Conservation (phyloP, 2,329 filamentous ascomycete species). For the Cadophora luteo-olivacea region DNA sequence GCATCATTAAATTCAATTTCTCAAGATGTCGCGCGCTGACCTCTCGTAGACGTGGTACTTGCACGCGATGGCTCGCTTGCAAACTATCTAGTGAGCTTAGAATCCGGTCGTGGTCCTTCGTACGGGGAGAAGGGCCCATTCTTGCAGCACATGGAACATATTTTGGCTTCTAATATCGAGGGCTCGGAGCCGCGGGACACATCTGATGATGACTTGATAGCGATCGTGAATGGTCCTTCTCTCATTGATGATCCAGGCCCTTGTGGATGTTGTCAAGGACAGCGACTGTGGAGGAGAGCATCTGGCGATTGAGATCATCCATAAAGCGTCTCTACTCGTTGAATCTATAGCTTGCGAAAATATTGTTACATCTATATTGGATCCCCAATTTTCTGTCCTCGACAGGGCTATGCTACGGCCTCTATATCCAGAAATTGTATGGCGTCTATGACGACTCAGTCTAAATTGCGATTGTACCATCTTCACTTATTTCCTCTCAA, state of each 20-base stretch:
- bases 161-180: not conserved
- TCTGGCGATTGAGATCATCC: no score
- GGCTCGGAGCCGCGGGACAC: not conserved
- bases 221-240: not conserved
- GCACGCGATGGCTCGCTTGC: not conserved
- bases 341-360: no score
- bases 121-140: not conserved
- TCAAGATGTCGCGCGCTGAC: not conserved
- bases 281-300: no score
- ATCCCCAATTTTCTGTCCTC: no score
- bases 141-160: not conserved
- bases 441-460: no score
- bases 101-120: not conserved
- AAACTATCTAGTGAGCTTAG: not conserved
- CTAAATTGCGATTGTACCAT: no score
- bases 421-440: no score
- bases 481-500: not conserved
- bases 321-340: no score
- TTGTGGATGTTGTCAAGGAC: not conserved
- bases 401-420: no score
- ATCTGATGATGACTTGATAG: not conserved
- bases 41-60: not conserved
- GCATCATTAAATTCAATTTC: not conserved
- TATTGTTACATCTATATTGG: no score
- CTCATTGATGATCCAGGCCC: not conserved